Base-by-base conservation (phyloP, 257 asterid genomes). In the Forsythia suspensa region DNA sequence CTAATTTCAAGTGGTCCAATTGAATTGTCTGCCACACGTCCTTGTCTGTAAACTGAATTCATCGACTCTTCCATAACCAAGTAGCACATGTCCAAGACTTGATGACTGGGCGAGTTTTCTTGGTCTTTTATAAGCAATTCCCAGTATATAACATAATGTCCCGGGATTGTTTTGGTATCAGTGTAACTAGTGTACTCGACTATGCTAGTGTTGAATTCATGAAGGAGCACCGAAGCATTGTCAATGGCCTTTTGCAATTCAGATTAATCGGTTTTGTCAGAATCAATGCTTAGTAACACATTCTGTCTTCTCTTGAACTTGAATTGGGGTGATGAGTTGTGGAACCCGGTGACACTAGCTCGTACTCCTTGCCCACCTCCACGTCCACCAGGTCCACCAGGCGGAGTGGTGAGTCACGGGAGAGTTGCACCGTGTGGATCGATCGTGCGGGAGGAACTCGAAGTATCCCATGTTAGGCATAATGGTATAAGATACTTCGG, bases 381-480 rank as follows among this genome's bases (percentile, higher is more conserved):
- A 94, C 88, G 52, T 89, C 92, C 0, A 91, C 97, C 11, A 94
- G 72, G 51, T 94, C 96, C 43, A 91, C 94, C 4, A 88, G 84
- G 7, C 42, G 76, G 18, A 87, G 91, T 0, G 94, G 94, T 0
- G 85, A 55, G 39, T 83, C 88, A 6, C 80, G 84, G 3, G 84
- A 79, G 29, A 79, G 34, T 20, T 38, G 42, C 0, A 70, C 82
- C 8, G 85, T 88, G 18, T 81, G 80, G 65, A 18, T 71, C 10
- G 83, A 68, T 86, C 91, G 51, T 89, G 96, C 0, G 90, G 94
- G 72, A 94, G 82, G 82, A 94, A 92, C 85, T 94, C 98, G 72
- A 94, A 94, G 76, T 92, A 94, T 11, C 95, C 96, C 98, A 90
- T 92, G 84, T 94, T 92, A 0, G 98, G 97, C 97, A 94, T 92